Percentiles rank a stretch among this genome's conserved stretches.
Conservation (phyloP, 2,329 filamentous ascomycete species). For the Pyrenochaeta sp. region DNA sequence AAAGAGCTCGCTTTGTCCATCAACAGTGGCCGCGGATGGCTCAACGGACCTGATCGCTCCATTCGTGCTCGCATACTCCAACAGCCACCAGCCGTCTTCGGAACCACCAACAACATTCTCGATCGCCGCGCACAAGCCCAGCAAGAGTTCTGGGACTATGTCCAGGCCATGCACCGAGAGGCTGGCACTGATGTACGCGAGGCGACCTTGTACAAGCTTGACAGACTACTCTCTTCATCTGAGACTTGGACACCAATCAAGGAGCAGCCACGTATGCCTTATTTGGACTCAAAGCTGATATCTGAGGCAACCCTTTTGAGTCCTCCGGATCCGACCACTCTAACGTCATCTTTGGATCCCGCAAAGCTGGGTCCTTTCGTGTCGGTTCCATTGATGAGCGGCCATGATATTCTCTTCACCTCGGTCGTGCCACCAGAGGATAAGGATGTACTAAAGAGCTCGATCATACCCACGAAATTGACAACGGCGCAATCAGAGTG, state of each 20-base stretch:
- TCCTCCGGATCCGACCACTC: constrained; percentile 22
- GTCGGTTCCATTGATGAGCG: constrained; percentile 13
- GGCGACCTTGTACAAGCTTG: constrained; percentile 39
- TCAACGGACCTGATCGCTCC: constrained; percentile 67
- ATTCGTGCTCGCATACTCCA: constrained; percentile 57
- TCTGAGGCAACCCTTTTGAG: constrained; percentile 35
- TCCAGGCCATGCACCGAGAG: constrained; percentile 29
- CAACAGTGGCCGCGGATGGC: constrained; percentile 72
- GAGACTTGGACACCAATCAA: constrained; percentile 19
- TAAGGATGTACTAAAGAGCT: constrained; percentile 31
- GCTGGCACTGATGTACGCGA: constrained; percentile 32
- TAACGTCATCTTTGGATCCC: constrained; percentile 31
- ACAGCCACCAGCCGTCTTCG: constrained; percentile 56
- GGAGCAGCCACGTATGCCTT: constrained; percentile 37
- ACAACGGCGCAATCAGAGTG: constrained; percentile 71
- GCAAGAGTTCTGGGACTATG: constrained; percentile 45
- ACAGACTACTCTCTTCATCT: constrained; percentile 20
- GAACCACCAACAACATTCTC: constrained; percentile 45
- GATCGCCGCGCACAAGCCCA: constrained; percentile 49
- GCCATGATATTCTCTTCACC: constrained; percentile 45
- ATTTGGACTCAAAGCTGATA: constrained; percentile 36
- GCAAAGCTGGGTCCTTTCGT: constrained; percentile 30
- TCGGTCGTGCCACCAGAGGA: constrained; percentile 32
- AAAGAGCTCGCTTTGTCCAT: constrained; percentile 72
- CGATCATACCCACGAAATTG: constrained; percentile 63